Base-by-base conservation (phyloP, 306 rosid genomes). In the Oemleria cerasiformis region DNA sequence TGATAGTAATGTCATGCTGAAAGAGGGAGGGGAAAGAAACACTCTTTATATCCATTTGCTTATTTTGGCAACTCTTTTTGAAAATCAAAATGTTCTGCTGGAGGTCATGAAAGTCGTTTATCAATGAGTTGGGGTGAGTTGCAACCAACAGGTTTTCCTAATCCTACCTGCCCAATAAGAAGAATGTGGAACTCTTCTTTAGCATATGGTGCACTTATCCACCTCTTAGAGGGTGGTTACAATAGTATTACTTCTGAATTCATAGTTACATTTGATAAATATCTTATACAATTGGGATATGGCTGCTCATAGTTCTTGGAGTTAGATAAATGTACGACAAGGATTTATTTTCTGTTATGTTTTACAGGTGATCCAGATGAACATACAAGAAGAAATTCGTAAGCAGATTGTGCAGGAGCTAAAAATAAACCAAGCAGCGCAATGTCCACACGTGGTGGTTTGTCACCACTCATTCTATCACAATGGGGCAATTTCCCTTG, bases 371-470 rank as follows among this genome's bases (percentile, higher is more conserved):
- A 95, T 95, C 78, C 99, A 86, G 85, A 95, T 95, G 97, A 95
- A 88, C 80, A 84, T 95, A 82, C 96, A 89, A 82, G 99, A 89
- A 84, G 92, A 95, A 51, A 88, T 94, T 71, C 91, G 97, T 30
- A 94, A 91, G 77, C 99, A 94, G 85, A 94, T 94, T 84, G 99
- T 94, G 67, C 97, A 91, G 84, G 99, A 94, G 81, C 90, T 94
- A 76, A 94, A 89, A 88, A 94, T 94, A 85, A 91, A 94, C 80
- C 97, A 86, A 83, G 96, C 96, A 58, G 89, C 99, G n/a, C 92
- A 87, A 79, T 94, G 97, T 78, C 85, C 96, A 48, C 94, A 91
- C 56, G 90, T 94, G 71, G 99, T 94, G 56, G 97, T 91, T 64
- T 94, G 97, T 77, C 82, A 94, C 77, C 92, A 94, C 80, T 94